Conservation (phyloP, 805 yeast species). For the Nakazawaea ambrosiae region DNA sequence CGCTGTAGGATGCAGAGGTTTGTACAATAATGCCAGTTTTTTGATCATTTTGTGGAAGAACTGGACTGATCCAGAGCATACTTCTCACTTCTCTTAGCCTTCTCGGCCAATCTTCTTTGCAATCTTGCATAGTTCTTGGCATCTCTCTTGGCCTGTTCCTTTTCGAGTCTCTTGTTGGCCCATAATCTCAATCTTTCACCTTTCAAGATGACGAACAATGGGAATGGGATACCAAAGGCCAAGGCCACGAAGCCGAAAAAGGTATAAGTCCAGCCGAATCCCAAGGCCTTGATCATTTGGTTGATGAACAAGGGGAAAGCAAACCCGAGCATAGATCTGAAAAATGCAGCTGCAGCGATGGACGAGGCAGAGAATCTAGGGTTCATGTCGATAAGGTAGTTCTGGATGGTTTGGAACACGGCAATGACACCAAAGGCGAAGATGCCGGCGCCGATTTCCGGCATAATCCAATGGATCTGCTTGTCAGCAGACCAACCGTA, state of each 20-base stretch:
- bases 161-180: constrained; percentile 46
- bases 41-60: no score
- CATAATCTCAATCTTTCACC: constrained; percentile 55
- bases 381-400: constrained; percentile 66
- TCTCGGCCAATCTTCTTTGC: constrained; percentile 13
- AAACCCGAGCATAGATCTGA: constrained; percentile 62
- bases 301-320: constrained; percentile 61
- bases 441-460: constrained; percentile 51
- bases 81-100: no score
- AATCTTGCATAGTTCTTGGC: constrained; percentile 32
- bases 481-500: constrained; percentile 67
- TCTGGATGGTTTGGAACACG: constrained; percentile 62
- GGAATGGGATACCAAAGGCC: constrained; percentile 61
- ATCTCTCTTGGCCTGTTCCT: constrained; percentile 38
- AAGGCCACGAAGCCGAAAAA: constrained; percentile 52
- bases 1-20: no score
- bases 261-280: constrained; percentile 69
- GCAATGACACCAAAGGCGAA: constrained; percentile 55
- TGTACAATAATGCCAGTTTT: no score
- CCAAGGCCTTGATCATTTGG: constrained; percentile 45
- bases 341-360: constrained; percentile 60
- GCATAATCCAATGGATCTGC: constrained; percentile 54
- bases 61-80: no score
- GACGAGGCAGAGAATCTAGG: constrained; percentile 64
- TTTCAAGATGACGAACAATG: constrained; percentile 45